Conservation (phyloP, 768 basidiomycete genomes). For the Termitomyces sp. region DNA sequence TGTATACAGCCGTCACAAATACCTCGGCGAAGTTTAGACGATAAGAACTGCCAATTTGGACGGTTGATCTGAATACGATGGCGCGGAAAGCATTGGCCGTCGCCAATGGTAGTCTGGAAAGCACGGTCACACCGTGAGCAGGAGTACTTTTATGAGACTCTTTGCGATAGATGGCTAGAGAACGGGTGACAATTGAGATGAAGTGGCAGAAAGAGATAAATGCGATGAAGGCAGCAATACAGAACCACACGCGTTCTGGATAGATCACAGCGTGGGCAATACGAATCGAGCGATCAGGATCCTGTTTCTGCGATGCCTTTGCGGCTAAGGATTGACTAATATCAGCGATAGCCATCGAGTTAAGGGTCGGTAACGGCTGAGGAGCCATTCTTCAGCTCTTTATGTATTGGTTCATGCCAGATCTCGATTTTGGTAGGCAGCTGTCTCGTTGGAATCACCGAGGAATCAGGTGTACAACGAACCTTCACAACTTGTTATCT, state of each 20-base stretch:
- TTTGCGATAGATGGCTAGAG: neutral
- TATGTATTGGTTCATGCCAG: neutral
- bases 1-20: slow-evolving; percentile 28
- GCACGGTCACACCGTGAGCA: neutral
- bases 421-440: neutral
- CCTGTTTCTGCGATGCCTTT: slow-evolving; percentile 5
- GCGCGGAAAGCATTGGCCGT: slow-evolving; percentile 12
- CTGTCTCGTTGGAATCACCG: neutral
- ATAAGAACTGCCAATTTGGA: slow-evolving; percentile 25
- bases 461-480: neutral
- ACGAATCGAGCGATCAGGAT: slow-evolving; percentile 6
- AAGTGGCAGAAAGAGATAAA: slow-evolving; percentile 8
- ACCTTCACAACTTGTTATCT: neutral
- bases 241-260: slow-evolving; percentile 16
- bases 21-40: slow-evolving; percentile 32
- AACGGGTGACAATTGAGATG: neutral
- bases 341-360: neutral
- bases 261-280: slow-evolving; percentile 5
- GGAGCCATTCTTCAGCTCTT: neutral
- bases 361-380: neutral
- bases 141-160: neutral
- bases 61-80: slow-evolving; percentile 15
- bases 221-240: slow-evolving; percentile 13
- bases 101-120: slow-evolving; percentile 12
- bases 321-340: neutral